Conservation (phyloP, 495 filamentous ascomycete genomes). For the Penicillium longicatenatum region DNA sequence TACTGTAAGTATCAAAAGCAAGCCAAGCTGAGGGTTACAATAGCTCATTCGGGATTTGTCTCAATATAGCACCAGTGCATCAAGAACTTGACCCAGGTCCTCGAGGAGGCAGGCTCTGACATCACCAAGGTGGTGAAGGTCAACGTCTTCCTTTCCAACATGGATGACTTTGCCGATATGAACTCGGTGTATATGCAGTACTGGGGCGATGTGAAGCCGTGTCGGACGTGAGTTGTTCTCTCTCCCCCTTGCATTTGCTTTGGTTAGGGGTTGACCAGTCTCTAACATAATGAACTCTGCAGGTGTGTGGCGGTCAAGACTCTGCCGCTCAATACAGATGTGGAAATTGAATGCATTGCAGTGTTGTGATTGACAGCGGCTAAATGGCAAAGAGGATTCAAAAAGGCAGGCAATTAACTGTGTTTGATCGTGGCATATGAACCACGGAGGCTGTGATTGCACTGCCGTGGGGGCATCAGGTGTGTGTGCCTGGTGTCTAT, state of each 20-base stretch:
- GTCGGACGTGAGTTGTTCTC: conserved; percentile 43
- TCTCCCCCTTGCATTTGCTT: neutral
- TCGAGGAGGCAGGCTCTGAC: conserved; percentile 62
- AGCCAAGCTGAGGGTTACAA: neutral
- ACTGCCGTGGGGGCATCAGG: no score
- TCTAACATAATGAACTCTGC: neutral
- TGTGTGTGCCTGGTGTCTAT: no score
- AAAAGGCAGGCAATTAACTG: no score
- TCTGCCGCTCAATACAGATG: conserved; percentile 64
- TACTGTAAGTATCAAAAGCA: conserved; percentile 33
- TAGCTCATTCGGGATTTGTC: neutral
- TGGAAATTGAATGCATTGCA: conserved; percentile 73
- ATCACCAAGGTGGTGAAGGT: conserved; percentile 69
- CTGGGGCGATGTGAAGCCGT: conserved; percentile 60
- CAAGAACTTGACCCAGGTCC: conserved; percentile 65
- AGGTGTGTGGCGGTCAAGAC: conserved; percentile 67
- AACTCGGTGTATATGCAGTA: conserved; percentile 49
- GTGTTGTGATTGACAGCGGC: neutral
- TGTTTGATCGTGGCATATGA: neutral
- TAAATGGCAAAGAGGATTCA: no score
- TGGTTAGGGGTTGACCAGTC: neutral
- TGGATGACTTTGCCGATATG: conserved; percentile 64
- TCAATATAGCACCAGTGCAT: conserved; percentile 46
- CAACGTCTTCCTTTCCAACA: conserved; percentile 67
- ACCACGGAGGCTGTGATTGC: no score